A percentile compares a stretch with the other conserved stretches of the same genome.
phyloP scores from a whole-genome alignment of 192 early-diverging fungal species.

The Umbelopsis isabellina region DNA sequence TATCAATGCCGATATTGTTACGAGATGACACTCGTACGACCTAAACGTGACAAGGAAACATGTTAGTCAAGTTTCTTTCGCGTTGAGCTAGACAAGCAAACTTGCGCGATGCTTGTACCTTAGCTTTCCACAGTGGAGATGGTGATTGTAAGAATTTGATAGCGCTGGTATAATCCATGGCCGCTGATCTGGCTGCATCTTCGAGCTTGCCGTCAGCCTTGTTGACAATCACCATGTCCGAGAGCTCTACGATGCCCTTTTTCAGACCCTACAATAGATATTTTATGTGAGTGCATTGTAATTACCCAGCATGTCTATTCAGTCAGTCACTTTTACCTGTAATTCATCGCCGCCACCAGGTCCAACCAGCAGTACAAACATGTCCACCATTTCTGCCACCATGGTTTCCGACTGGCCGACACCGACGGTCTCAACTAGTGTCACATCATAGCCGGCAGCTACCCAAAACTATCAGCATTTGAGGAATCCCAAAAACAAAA shows the following conservation, averaged over 20 bases:
- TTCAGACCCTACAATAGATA: slow-evolving; percentile 67
- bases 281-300: background rate
- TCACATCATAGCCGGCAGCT: slow-evolving; percentile 81
- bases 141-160: slow-evolving; percentile 64
- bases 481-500: background rate
- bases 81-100: no score
- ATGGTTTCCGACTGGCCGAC: slow-evolving; percentile 88
- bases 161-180: slow-evolving; percentile 70
- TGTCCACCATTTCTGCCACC: slow-evolving; percentile 88
- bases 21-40: slow-evolving; percentile 64
- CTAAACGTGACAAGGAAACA: slow-evolving; percentile 13
- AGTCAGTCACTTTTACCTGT: slow-evolving; percentile 47
- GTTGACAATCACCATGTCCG: slow-evolving; percentile 82
- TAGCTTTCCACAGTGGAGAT: slow-evolving; percentile 48
- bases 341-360: slow-evolving; percentile 87
- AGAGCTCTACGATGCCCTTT: slow-evolving; percentile 85
- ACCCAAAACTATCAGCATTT: background rate
- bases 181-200: slow-evolving; percentile 62
- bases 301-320: no score
- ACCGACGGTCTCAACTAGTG: slow-evolving; percentile 84
- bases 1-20: slow-evolving; percentile 53
- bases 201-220: slow-evolving; percentile 77
- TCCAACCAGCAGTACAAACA: slow-evolving; percentile 79
- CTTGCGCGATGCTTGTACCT: slow-evolving; percentile 19
- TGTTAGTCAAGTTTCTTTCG: no score